A percentile compares a stretch with the other conserved stretches of the same genome.
Conservation (phyloP, 176 grass and related monocot genomes). For the Hsuehochloa calcarea region DNA sequence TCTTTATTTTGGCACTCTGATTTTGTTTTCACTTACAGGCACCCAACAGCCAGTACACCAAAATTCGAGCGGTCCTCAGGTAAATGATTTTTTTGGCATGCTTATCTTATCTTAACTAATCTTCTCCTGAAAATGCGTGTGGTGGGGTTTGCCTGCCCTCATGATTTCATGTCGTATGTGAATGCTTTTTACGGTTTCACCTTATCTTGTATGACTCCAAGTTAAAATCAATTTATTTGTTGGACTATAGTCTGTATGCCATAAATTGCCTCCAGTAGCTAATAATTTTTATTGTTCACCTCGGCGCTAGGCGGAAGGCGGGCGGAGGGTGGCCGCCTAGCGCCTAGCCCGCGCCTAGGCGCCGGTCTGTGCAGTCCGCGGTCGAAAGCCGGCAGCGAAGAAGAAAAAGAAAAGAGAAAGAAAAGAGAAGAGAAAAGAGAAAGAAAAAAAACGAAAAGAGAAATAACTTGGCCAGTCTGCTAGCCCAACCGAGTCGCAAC, state of each 20-base stretch:
- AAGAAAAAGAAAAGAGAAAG: too few relatives aligned
- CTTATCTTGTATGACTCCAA: neutral
- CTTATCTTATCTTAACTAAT: neutral
- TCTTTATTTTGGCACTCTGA: conserved; percentile 22
- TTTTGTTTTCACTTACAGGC: conserved; percentile 43
- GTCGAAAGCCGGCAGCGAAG: too few relatives aligned
- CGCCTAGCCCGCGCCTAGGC: too few relatives aligned
- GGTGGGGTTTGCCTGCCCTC: neutral
- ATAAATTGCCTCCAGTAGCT: neutral
- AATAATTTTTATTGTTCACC: neutral
- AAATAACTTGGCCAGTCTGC: too few relatives aligned
- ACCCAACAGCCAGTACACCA: conserved; percentile 62
- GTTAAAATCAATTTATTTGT: conserved; percentile 10
- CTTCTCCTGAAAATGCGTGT: neutral
- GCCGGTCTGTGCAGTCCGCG: too few relatives aligned
- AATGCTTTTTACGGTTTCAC: neutral
- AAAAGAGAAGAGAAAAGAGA: too few relatives aligned
- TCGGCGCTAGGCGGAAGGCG: too few relatives aligned
- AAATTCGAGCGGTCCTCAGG: conserved; percentile 74
- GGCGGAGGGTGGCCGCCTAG: too few relatives aligned
- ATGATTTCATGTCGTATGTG: neutral
- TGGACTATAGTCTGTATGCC: neutral
- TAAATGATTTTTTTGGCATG: conserved; percentile 31
- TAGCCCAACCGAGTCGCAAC: too few relatives aligned
- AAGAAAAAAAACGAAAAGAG: too few relatives aligned